phyloP scores from a whole-genome alignment of 306 rosid genomes.

The Ormosia semicastrata region DNA sequence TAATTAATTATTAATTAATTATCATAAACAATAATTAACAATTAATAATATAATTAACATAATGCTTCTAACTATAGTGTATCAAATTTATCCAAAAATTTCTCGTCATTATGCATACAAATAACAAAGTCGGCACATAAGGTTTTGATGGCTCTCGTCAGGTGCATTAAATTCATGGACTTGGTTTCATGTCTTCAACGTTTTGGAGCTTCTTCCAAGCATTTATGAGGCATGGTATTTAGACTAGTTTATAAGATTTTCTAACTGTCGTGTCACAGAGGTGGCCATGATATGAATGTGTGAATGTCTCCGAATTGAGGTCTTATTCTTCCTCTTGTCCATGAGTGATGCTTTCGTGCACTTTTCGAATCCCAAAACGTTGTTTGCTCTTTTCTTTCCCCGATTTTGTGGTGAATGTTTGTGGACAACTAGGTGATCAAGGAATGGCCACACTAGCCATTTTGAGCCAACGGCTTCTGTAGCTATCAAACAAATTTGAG shows the following conservation, averaged over 20 bases:
- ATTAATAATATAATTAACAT: too few relatives aligned
- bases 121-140: too few relatives aligned
- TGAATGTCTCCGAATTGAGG: background rate
- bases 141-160: too few relatives aligned
- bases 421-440: background rate
- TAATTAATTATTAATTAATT: too few relatives aligned
- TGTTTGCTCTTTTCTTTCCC: background rate
- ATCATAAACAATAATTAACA: too few relatives aligned
- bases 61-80: too few relatives aligned
- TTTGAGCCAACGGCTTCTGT: background rate
- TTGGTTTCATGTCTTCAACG: background rate
- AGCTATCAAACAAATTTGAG: background rate
- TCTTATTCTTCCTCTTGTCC: background rate
- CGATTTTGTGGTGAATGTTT: constrained; percentile 7
- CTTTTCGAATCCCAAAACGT: background rate
- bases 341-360: background rate
- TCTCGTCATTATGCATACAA: too few relatives aligned
- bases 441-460: background rate
- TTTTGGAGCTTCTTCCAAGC: background rate
- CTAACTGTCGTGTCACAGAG: background rate
- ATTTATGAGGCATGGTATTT: background rate
- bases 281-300: background rate
- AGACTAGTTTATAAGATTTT: background rate
- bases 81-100: too few relatives aligned
- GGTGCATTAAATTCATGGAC: background rate